These are phyloP conservation scores for Meira miltonrushii DNA, from an alignment of 1,284 basidiomycete species.

Conservation along the genomic window DNA sequence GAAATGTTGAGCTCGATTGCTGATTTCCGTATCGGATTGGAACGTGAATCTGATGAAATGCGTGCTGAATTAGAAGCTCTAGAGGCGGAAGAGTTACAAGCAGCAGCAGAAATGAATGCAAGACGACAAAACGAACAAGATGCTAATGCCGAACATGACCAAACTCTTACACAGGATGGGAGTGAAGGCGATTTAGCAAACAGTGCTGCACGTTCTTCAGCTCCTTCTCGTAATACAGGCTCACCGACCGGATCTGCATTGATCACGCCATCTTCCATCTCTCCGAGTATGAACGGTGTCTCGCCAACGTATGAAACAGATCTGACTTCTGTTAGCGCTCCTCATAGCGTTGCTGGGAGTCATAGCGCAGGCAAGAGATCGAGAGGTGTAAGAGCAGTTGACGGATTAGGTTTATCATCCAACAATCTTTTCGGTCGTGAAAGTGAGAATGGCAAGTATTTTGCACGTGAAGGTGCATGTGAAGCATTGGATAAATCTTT, in stretches of 20 bases:
- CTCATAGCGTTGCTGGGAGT: constrained; percentile 9
- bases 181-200: neutral
- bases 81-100: constrained; percentile 24
- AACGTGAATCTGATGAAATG: constrained; percentile 44
- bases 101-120: neutral
- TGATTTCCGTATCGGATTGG: constrained; percentile 43
- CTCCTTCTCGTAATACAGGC: neutral
- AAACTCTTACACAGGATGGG: neutral
- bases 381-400: neutral
- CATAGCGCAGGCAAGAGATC: neutral
- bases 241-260: constrained; percentile 4
- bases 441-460: neutral
- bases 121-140: neutral
- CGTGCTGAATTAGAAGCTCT: constrained; percentile 30
- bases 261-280: constrained; percentile 5
- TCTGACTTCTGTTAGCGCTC: constrained; percentile 11
- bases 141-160: neutral
- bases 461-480: neutral
- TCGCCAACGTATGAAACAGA: constrained; percentile 13
- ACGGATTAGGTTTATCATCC: neutral
- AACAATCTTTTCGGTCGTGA: neutral
- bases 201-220: neutral
- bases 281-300: constrained; percentile 3
- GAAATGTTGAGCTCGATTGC: constrained; percentile 42
- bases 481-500: constrained; percentile 5